Evolutionary conservation across 306 rosid genomes (phyloP).

Genomic region (Styphnolobium japonicum): DNA sequence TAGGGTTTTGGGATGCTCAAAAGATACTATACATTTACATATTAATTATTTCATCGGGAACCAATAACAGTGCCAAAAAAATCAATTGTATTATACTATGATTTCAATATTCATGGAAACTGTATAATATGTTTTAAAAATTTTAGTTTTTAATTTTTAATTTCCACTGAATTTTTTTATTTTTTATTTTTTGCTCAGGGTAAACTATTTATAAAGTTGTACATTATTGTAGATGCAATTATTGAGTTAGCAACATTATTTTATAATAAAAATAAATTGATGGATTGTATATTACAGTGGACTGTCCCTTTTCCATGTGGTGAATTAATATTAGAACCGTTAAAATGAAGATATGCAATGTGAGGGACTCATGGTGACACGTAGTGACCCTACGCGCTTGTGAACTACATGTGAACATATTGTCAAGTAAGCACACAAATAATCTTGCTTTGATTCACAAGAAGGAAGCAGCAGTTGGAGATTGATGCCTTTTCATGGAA

Average conservation of each 20-base stretch:
- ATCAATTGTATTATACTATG: not conserved
- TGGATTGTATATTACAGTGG: not conserved
- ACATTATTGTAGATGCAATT: not conserved
- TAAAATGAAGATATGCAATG: not conserved
- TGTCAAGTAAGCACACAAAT: not conserved
- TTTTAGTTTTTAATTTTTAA: not conserved
- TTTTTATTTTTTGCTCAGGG: too few relatives aligned
- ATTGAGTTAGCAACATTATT: not conserved
- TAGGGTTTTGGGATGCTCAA: constrained; percentile 8
- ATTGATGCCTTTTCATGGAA: constrained; percentile 2
- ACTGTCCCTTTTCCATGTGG: not conserved
- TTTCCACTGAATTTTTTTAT: too few relatives aligned
- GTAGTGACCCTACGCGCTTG: not conserved
- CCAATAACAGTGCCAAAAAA: not conserved
- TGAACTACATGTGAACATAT: not conserved
- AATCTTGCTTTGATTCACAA: not conserved
- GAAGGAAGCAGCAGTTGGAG: not conserved
- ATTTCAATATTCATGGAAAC: not conserved
- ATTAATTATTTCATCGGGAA: not conserved
- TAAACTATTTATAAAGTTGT: not conserved
- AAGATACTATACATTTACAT: not conserved
- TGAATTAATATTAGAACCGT: not conserved
- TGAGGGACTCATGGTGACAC: not conserved
- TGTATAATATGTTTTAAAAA: not conserved
- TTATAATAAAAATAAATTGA: not conserved